Evolutionary conservation across 176 grass and related monocot genomes (phyloP).

Genomic region (Guadua angustifolia): DNA sequence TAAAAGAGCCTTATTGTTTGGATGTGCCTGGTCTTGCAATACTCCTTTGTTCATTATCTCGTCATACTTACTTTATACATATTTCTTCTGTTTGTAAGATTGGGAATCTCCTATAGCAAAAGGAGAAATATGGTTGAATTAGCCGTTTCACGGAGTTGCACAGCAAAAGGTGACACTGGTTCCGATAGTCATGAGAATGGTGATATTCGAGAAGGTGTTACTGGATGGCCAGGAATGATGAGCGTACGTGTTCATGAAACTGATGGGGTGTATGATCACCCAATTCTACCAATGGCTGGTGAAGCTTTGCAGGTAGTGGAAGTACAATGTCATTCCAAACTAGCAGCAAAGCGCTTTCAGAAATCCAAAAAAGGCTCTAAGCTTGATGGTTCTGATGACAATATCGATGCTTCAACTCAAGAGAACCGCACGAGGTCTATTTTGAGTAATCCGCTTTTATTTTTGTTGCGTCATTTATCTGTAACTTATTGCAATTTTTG

Average conservation of each 20-base stretch:
- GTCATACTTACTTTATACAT: conserved; percentile 9
- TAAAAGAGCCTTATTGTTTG: conserved; percentile 39
- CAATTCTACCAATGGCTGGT: conserved; percentile 85
- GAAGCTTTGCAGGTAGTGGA: conserved; percentile 91
- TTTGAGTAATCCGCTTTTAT: conserved; percentile 18
- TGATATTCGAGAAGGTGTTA: conserved; percentile 72
- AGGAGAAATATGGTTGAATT: conserved; percentile 91
- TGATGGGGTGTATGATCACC: conserved; percentile 87
- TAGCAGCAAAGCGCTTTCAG: conserved; percentile 82
- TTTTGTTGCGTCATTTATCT: background rate
- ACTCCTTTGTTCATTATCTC: conserved; percentile 21
- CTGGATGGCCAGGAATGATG: conserved; percentile 99
- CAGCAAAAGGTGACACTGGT: conserved; percentile 55
- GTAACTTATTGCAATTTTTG: conserved; percentile 30
- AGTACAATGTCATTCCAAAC: conserved; percentile 90
- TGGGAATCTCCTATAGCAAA: conserved; percentile 94
- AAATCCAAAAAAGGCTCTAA: conserved; percentile 88
- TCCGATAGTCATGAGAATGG: conserved; percentile 56
- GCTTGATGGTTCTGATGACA: conserved; percentile 92
- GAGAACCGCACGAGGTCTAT: conserved; percentile 78
- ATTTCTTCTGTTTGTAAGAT: conserved; percentile 56
- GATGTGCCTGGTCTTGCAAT: conserved; percentile 16
- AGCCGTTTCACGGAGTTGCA: conserved; percentile 75
- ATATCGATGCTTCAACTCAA: conserved; percentile 76
- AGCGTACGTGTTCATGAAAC: conserved; percentile 91